Conservation (phyloP, 108 stramenopile species). For the Ochromonas danica region DNA sequence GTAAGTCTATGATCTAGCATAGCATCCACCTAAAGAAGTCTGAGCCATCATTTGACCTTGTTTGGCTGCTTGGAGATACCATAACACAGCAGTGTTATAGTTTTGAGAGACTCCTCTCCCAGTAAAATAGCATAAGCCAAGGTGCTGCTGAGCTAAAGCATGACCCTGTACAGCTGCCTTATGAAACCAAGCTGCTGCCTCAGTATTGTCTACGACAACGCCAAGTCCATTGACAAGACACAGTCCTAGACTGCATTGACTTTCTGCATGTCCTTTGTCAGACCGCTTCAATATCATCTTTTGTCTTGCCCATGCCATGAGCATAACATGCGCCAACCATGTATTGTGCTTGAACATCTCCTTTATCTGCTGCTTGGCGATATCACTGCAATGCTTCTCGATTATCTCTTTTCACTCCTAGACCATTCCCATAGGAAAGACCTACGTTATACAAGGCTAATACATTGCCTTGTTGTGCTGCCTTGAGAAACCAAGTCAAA, state of each 20-base stretch:
- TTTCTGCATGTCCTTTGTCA: too few relatives aligned
- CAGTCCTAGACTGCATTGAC: too few relatives aligned
- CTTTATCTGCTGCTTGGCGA: background rate
- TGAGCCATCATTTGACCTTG: background rate
- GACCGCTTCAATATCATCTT: too few relatives aligned
- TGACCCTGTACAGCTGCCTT: background rate
- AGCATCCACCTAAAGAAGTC: background rate
- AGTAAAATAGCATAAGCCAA: background rate
- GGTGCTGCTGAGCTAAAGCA: background rate
- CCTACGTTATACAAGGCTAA: background rate
- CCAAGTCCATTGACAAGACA: too few relatives aligned
- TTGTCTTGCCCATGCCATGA: background rate
- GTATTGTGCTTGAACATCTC: background rate
- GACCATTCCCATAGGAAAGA: background rate
- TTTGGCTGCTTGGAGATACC: conserved; percentile 18
- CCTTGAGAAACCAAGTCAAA: background rate
- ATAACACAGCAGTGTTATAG: background rate
- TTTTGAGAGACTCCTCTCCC: background rate
- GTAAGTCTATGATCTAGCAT: background rate
- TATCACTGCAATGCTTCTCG: background rate
- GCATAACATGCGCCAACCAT: conserved; percentile 1
- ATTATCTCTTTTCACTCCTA: too few relatives aligned
- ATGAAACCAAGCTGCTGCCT: background rate
- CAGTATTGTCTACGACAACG: background rate
- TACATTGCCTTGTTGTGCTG: background rate